Base-by-base conservation (phyloP, 1,139 yeast species). In the Candida neerlandica region DNA sequence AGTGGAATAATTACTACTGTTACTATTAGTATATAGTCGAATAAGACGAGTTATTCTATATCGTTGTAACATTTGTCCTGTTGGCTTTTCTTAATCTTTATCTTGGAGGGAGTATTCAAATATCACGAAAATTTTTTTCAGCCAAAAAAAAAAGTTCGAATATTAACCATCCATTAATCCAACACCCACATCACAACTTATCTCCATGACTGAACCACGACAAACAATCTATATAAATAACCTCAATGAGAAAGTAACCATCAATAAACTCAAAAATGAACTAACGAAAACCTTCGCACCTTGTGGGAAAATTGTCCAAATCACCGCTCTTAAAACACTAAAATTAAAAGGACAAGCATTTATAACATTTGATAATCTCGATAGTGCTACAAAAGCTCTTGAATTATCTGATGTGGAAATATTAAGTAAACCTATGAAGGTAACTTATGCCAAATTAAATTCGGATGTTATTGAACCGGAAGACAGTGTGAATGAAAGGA, bases 291-390 rank as follows among this genome's bases (percentile, higher is more conserved):
- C 74, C 2, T 84, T 85, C 41, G 52, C 64, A 2, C 62, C 71
- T 14, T 82, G 73, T 62, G 86, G 89, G 0, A 62, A 69, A 0
- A 72, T 87, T 1, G 55, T 77, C 11, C 81, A 80, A 40, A 68
- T 90, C 6, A 74, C 82, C 1, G 83, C 91, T 0, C 85, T 83
- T 54, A 78, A 78, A 55, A 85, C 84, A 58, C 60, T 88, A 26
- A 77, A 75, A 51, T 75, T 88, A 78, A 77, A 84, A 50, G 97
- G 97, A 2, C 97, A 91, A 65, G 97, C 97, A 1, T 94, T 91
- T 65, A 76, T 94, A 5, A 85, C 92, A 0, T 85, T 84, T 55
- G 74, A 69, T 3, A 62, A 66, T 18, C 58, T 62, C 1, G 69
- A 70, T 2, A 64, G 71, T 6, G 87, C 95, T 0, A 53, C 59